Percentiles rank a stretch among this genome's conserved stretches.
Conservation (phyloP, 345 rosid species). For the Carallia pectinifolia region DNA sequence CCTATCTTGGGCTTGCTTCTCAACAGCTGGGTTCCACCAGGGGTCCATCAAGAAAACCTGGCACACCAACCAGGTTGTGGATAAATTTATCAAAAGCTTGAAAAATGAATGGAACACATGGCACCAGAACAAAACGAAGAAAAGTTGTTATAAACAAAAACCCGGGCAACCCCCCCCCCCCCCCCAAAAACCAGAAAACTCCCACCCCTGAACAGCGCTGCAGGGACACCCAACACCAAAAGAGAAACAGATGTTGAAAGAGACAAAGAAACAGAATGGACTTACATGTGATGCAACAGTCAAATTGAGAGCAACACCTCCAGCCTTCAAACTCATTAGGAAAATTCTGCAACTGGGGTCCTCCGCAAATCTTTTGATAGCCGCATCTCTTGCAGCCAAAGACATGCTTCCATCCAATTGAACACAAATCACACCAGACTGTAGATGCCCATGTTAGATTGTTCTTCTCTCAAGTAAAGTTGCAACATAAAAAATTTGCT, state of each 20-base stretch:
- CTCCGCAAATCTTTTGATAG: conserved; percentile 76
- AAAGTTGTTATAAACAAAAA: too few species aligned
- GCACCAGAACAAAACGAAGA: too few species aligned
- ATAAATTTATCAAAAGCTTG: not conserved
- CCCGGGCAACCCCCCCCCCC: too few species aligned
- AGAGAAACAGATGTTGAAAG: not conserved
- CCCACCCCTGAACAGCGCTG: too few species aligned
- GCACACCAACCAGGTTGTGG: not conserved
- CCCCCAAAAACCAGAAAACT: too few species aligned
- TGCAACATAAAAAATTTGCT: not conserved
- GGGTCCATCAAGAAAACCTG: conserved; percentile 99
- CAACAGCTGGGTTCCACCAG: conserved; percentile 99
- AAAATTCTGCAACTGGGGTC: conserved; percentile 90
- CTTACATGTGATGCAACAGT: conserved; percentile 98
- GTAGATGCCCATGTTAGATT: conserved; percentile 22
- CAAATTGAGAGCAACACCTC: conserved; percentile 92
- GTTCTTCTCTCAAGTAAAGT: conserved; percentile 6
- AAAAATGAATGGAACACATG: not conserved
- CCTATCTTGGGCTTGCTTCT: conserved; percentile 95
- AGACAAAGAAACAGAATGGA: conserved; percentile 10
- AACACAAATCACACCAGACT: conserved; percentile 81
- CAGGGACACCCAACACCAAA: not conserved
- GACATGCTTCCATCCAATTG: conserved; percentile 93
- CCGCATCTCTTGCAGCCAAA: conserved; percentile 70
- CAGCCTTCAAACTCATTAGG: conserved; percentile 92